Percentiles rank a stretch among this genome's conserved stretches.
Conservation (phyloP, 805 yeast species). For the Sugiyamaella boreocaroliniensis region DNA sequence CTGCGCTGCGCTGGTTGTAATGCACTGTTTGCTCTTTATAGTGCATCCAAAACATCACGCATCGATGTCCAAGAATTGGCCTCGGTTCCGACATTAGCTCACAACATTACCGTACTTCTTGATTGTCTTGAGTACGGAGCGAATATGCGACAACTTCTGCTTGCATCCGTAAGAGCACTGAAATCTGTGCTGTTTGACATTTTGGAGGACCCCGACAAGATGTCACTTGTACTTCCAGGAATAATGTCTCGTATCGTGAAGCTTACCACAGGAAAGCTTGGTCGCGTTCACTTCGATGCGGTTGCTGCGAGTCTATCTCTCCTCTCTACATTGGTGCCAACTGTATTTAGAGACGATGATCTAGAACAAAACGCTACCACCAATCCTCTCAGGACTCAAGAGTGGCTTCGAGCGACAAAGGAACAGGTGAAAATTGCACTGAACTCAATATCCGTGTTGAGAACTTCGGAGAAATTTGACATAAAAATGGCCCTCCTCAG, state of each 20-base stretch:
- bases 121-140: slow-evolving; percentile 19
- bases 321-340: slow-evolving; percentile 13
- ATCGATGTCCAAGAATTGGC: slow-evolving; percentile 3
- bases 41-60: slow-evolving; percentile 12
- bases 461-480: slow-evolving; percentile 29
- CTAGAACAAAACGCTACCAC: slow-evolving; percentile 18
- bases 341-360: slow-evolving; percentile 18
- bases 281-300: slow-evolving; percentile 20
- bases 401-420: slow-evolving; percentile 52
- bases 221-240: slow-evolving; percentile 30
- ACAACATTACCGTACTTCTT: slow-evolving; percentile 19
- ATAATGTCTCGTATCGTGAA: slow-evolving; percentile 26
- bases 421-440: slow-evolving; percentile 45
- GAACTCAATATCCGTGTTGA: slow-evolving; percentile 28
- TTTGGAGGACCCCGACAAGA: slow-evolving; percentile 18
- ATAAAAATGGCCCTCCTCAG: slow-evolving; percentile 31
- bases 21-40: slow-evolving; percentile 20
- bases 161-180: slow-evolving; percentile 18
- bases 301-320: slow-evolving; percentile 15
- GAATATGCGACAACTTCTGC: slow-evolving; percentile 16
- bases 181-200: slow-evolving; percentile 7
- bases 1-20: slow-evolving; percentile 24
- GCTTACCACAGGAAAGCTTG: slow-evolving; percentile 20
- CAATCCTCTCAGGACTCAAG: slow-evolving; percentile 34
- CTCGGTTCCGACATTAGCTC: slow-evolving; percentile 21